Percentiles rank a stretch among this genome's conserved stretches.
Evolutionary conservation across 345 rosid genomes (phyloP).

Genomic region (Euclidium syriacum): DNA sequence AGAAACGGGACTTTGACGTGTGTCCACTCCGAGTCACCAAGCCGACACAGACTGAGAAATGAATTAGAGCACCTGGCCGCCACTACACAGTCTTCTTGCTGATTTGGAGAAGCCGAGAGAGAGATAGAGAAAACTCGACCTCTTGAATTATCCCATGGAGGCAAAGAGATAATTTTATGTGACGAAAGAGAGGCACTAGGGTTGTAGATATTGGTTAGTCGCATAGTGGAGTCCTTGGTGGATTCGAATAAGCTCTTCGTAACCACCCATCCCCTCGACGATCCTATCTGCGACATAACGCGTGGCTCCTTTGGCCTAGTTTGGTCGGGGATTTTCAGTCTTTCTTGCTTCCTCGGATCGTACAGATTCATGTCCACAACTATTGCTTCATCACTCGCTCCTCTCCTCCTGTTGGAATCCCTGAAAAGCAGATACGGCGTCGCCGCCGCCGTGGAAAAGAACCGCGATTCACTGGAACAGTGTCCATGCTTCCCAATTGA

Average conservation of each 20-base stretch:
- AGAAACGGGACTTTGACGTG: not conserved
- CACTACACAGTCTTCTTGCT: constrained; percentile 10
- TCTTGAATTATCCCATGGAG: not conserved
- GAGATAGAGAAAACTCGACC: not conserved
- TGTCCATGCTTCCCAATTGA: not conserved
- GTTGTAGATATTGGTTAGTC: constrained; percentile 5
- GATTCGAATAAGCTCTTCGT: not conserved
- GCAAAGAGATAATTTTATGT: not conserved
- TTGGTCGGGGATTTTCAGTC: not conserved
- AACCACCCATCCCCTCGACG: not conserved
- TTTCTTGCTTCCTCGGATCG: too few relatives aligned
- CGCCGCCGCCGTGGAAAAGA: not conserved
- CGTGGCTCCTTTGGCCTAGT: not conserved
- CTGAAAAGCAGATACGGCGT: not conserved
- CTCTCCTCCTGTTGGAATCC: not conserved
- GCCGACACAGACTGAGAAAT: not conserved
- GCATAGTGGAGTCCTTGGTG: not conserved
- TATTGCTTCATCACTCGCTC: too few relatives aligned
- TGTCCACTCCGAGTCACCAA: constrained; percentile 10
- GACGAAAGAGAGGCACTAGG: constrained; percentile 10
- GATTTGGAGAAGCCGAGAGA: constrained; percentile 8
- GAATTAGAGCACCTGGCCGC: not conserved
- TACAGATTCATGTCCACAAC: too few relatives aligned
- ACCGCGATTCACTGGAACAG: not conserved
- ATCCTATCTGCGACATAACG: not conserved